Base-by-base conservation (phyloP, 805 yeast genomes). In the Zygotorulaspora sp. region DNA sequence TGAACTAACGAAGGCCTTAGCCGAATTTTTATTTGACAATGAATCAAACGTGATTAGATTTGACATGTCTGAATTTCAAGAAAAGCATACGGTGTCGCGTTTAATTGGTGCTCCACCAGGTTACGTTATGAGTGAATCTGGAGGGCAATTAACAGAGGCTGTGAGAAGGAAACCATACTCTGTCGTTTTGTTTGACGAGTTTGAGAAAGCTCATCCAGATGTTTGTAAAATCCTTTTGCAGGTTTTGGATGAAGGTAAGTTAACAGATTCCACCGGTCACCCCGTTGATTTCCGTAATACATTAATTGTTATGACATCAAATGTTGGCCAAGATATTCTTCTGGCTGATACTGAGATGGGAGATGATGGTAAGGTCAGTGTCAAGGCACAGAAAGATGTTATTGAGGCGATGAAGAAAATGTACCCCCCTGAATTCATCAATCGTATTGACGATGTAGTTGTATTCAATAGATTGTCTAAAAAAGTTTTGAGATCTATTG, bases 31-130 rank as follows among this genome's bases (percentile, higher is more conserved):
- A 52, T 92, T 92, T 64, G 92, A 88, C 55, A 90, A 90, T 60
- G 87, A 85, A 54, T 72, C 78, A 30, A 77, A 96, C 7, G 88
- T 90, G 23, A 78, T 89, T 16, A 72, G 98, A 51, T 90, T 90
- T 59, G 98, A 90, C 62, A 92, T 92, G 98, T 85, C 96, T 14
- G 98, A 90, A 61, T 90, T 92, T 62, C 97, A 90, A 65, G 98
- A 90, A 58, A 83, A 84, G 58, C 96, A 88, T 63, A 74, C 95
- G 0, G 80, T 92, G 5, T 82, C 96, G 30, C 76, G 97, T 46
- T 72, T 90, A 46, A 88, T 90, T 51, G 98, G 98, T 35, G 92
- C 97, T 1, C 98, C 98, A 4, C 98, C 98, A 20, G 97, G 97
- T 6, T 90, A 90, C 60, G 96, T 90, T 15, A 92, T 96, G 37